These are phyloP conservation scores for Fusarium falciforme DNA, from an alignment of 2,329 filamentous ascomycete species.

Conservation along the genomic window DNA sequence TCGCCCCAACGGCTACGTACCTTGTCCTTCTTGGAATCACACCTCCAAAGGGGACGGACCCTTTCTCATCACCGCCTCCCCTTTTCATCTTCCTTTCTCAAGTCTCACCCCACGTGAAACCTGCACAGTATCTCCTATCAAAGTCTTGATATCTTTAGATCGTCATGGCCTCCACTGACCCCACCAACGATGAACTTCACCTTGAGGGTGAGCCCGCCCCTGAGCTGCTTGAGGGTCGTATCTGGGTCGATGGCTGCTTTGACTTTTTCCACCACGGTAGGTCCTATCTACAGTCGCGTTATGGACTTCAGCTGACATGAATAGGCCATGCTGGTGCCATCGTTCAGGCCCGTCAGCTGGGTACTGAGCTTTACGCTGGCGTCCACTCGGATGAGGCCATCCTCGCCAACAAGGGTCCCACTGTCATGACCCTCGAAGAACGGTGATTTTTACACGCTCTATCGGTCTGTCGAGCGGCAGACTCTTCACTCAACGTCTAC, in stretches of 20 bases:
- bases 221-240: slow-evolving; percentile 74
- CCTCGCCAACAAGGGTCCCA: slow-evolving; percentile 95
- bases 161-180: slow-evolving; percentile 37
- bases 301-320: background rate
- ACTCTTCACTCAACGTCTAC: background rate
- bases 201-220: slow-evolving; percentile 61
- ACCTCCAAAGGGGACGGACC: background rate
- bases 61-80: slow-evolving; percentile 11
- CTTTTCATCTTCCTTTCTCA: background rate
- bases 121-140: background rate
- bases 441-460: slow-evolving; percentile 61
- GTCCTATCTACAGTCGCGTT: rapidly evolving
- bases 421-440: slow-evolving; percentile 94
- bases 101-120: background rate
- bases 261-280: slow-evolving; percentile 98
- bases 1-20: slow-evolving; percentile 12
- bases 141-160: background rate
- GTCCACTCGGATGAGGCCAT: slow-evolving; percentile 97
- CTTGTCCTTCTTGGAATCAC: slow-evolving; percentile 9
- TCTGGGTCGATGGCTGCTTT: slow-evolving; percentile 99
- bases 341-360: slow-evolving; percentile 92
- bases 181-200: slow-evolving; percentile 42
- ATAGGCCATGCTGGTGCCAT: slow-evolving; percentile 94
- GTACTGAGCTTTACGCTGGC: slow-evolving; percentile 88
- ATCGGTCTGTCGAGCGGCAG: background rate